A percentile compares a stretch with the other conserved stretches of the same genome.
These are phyloP conservation scores for Botryosphaeria dothidea DNA, from an alignment of 2,329 filamentous ascomycete genomes.

Conservation along the genomic window DNA sequence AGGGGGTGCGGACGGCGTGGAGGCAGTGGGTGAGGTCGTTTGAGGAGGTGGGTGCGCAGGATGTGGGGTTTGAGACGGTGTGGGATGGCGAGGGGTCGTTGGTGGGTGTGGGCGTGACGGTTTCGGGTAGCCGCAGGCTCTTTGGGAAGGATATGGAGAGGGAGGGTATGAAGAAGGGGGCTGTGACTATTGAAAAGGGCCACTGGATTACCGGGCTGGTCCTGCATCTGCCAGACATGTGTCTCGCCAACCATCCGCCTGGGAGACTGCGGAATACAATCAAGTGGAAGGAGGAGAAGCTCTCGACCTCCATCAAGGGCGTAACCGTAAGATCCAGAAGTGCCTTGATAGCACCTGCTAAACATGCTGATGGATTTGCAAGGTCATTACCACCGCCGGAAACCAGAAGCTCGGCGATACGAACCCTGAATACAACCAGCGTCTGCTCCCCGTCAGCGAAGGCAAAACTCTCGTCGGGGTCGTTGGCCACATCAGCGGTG, in stretches of 20 bases:
- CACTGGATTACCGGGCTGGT: conserved; percentile 24
- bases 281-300: no score
- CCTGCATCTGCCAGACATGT: background rate
- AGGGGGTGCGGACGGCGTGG: background rate
- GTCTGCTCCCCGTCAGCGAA: background rate
- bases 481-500: background rate
- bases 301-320: background rate
- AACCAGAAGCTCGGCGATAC: background rate
- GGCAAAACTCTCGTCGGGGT: background rate
- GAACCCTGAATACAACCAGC: background rate
- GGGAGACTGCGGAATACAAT: background rate
- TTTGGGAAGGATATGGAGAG: conserved; percentile 20
- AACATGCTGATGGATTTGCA: background rate
- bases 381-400: background rate
- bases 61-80: conserved; percentile 24
- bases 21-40: conserved; percentile 25
- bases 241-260: no score
- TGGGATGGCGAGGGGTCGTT: conserved; percentile 20
- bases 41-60: conserved; percentile 18
- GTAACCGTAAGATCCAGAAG: background rate
- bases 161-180: background rate
- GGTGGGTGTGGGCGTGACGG: conserved; percentile 21
- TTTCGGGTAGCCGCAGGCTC: conserved; percentile 18
- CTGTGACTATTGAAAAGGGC: background rate
- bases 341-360: background rate